phyloP scores from a whole-genome alignment of 768 basidiomycete genomes.

The Filobasidium floriforme region DNA sequence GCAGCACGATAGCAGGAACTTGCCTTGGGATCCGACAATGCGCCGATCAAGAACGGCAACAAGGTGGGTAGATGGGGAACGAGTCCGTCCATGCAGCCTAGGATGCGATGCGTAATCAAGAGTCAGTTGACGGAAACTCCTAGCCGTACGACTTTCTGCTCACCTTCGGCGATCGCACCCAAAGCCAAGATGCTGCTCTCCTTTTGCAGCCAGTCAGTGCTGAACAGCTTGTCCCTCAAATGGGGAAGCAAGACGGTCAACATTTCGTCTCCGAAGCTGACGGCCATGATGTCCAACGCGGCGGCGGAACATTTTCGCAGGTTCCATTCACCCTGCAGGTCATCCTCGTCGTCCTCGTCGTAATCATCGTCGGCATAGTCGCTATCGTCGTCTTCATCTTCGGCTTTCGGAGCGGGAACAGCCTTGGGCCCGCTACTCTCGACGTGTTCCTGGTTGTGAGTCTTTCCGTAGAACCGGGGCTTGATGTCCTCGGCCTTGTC shows the following conservation, averaged over 20 bases:
- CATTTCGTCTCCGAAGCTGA: slow-evolving; percentile 81
- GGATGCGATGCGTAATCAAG: not conserved
- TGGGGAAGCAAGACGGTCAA: slow-evolving; percentile 79
- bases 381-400: slow-evolving; percentile 54
- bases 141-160: slow-evolving; percentile 22
- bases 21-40: slow-evolving; percentile 85
- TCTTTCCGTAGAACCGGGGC: slow-evolving; percentile 83
- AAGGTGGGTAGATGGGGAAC: slow-evolving; percentile 90
- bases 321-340: slow-evolving; percentile 98
- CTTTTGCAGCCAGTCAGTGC: slow-evolving; percentile 80
- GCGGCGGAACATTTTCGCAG: slow-evolving; percentile 96
- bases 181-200: slow-evolving; percentile 93
- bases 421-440: slow-evolving; percentile 30
- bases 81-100: slow-evolving; percentile 92
- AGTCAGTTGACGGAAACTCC: not conserved
- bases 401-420: slow-evolving; percentile 55
- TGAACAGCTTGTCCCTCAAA: slow-evolving; percentile 89
- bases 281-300: slow-evolving; percentile 90
- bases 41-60: slow-evolving; percentile 84
- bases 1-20: slow-evolving; percentile 14
- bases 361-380: slow-evolving; percentile 80
- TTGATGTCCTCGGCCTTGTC: slow-evolving; percentile 96
- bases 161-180: slow-evolving; percentile 97
- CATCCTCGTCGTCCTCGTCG: slow-evolving; percentile 87
- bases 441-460: slow-evolving; percentile 69